Conservation (phyloP, 495 filamentous ascomycete genomes). For the Aspergillus sparsus region DNA sequence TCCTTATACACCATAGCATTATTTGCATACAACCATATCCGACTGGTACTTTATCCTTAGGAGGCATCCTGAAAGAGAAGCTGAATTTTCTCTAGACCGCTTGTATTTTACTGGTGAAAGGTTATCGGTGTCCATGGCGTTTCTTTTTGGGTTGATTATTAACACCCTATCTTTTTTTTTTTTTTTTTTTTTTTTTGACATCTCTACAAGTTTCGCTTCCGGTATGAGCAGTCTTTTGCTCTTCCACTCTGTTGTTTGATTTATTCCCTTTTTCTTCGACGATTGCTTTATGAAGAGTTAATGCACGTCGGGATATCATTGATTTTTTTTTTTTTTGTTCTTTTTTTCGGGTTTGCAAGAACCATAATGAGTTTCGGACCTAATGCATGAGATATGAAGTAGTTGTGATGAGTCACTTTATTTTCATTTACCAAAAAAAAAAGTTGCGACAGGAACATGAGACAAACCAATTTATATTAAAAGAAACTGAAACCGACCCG, state of each 20-base stretch:
- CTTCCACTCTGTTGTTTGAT: constrained; percentile 21
- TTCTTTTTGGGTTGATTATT: constrained; percentile 26
- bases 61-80: constrained; percentile 38
- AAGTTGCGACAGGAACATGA: background rate
- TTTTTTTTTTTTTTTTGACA: constrained; percentile 10
- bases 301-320: constrained; percentile 25
- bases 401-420: constrained; percentile 24
- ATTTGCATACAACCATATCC: constrained; percentile 33
- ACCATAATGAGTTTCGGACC: constrained; percentile 29
- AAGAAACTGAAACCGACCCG: no score
- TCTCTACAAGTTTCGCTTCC: constrained; percentile 19
- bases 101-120: constrained; percentile 48
- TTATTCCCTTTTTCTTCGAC: constrained; percentile 21
- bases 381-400: constrained; percentile 32
- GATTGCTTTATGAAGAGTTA: constrained; percentile 21
- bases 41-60: constrained; percentile 35
- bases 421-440: background rate
- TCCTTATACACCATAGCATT: constrained; percentile 20
- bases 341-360: constrained; percentile 16
- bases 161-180: constrained; percentile 17
- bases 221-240: constrained; percentile 2
- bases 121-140: constrained; percentile 34
- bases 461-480: no score
- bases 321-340: constrained; percentile 13
- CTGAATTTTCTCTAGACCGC: constrained; percentile 45